Evolutionary conservation across 1,284 basidiomycete genomes (phyloP), one percentile per base, ranked within the genome.

Genomic region (Gymnopus androsaceus): DNA sequence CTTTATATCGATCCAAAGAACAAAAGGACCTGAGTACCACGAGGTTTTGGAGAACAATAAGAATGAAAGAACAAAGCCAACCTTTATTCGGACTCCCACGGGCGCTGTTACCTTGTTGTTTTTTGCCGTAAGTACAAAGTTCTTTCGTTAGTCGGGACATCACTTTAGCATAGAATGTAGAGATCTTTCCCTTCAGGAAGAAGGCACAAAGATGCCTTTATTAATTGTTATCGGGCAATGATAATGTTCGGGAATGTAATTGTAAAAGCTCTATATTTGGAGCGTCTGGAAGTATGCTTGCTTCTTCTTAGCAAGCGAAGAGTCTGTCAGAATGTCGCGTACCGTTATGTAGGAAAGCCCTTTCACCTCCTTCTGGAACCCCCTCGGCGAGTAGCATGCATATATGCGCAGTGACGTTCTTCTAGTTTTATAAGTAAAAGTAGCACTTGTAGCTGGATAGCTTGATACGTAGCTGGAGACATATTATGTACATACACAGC

Each of bases 21-120:
- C 45, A 41, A 53, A 53, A 53, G 46, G 42, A 37, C n/a, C 23
- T 31, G 8, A 36, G 25, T 36, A 48, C 36, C 51, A 33, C 51
- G 42, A 42, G 51, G 41, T 34, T n/a, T n/a, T 15, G 23, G 25
- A 53, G 41, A 53, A 53, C 51, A 53, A 53, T 45, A 45, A 44
- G 34, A 25, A 27, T 21, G n/a, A 27, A 19, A 53, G 44, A 45
- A 44, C 41, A 44, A 53, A 45, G 31, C 23, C n/a, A 34, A 44
- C 31, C 42, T 28, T 45, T 27, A 45, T 45, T 21, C 9, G 21
- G 17, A 27, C 37, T 44, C 27, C 31, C 48, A 50, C 48, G 48
- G 19, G 37, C 34, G 48, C 37, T 34, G 48, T 50, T n/a, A 27
- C 41, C 37, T 28, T 38, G 33, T 50, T 50, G 21, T 50, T n/a